Base-by-base conservation (phyloP, 2,329 filamentous ascomycete species). In the Diplodia scrobiculata region DNA sequence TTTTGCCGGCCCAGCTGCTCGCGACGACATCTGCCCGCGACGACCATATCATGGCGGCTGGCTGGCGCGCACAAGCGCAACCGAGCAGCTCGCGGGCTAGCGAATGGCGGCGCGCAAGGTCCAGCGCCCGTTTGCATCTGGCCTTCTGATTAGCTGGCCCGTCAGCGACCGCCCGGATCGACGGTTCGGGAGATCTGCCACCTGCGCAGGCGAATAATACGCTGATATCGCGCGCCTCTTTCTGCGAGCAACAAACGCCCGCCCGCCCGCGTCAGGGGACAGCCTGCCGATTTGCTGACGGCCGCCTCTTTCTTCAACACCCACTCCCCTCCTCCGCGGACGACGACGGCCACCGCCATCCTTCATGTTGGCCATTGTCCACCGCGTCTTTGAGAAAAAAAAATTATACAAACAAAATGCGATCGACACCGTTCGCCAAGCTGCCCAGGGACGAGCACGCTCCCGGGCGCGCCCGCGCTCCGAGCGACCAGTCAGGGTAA, bases 101-200 rank as follows among this genome's bases (percentile, higher is more conserved):
- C 58, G 58, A 60, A 60, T 60, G 41, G 36, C 58, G 36, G 9
- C 25, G 38, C 55, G 38, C 54, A 36, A 38, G 32, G 54, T 11
- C 54, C 54, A 47, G 38, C 13, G 34, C 41, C 58, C 58, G 58
- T 60, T 60, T 60, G 58, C 38, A 32, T 29, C 29, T 32, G 29
- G 29, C 29, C 29, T 1, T 32, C 41, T 17, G 41, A 36, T 50
- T 50, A 41, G 54, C 38, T 25, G 25, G 51, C 51, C 29, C 51
- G 32, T 13, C 6, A n/a, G 38, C 38, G 38, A 17, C 38, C 17
- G 54, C 54, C 54, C 54, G 29, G 58, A 60, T 60, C 58, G 58
- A 60, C 58, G 58, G 25, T 48, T 60, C 58, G 58, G 58, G 58
- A 60, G 58, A 60, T 60, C 58, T 48, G 32, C 58, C 27, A 17